Evolutionary conservation across 2,329 filamentous ascomycete species (phyloP).

Genomic region (Fusarium neocosmosporiellum): DNA sequence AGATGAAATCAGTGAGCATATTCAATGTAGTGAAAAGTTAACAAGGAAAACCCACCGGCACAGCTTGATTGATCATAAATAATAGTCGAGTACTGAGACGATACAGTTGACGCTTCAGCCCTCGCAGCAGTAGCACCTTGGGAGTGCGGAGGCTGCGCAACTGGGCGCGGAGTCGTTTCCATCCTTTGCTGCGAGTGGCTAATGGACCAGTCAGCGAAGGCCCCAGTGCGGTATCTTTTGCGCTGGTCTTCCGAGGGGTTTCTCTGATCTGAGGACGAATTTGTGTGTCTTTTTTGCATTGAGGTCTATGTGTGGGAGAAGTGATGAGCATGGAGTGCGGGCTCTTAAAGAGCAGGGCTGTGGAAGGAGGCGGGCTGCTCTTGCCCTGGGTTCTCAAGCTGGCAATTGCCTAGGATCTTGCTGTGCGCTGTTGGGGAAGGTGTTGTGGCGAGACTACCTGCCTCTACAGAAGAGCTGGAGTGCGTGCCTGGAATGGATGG

Average conservation of each 20-base stretch:
- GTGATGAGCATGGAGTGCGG: slow-evolving; percentile 17
- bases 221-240: neutral
- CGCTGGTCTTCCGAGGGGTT: neutral
- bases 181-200: slow-evolving; percentile 25
- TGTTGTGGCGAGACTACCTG: slow-evolving; percentile 10
- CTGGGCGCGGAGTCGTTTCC: slow-evolving; percentile 22
- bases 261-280: neutral
- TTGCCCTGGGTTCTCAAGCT: slow-evolving; percentile 2
- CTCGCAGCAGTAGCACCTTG: slow-evolving; percentile 38
- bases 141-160: slow-evolving; percentile 28
- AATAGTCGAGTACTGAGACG: slow-evolving; percentile 39
- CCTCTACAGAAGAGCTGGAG: neutral
- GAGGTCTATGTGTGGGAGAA: slow-evolving; percentile 14
- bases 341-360: neutral
- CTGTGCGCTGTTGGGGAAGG: neutral
- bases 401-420: slow-evolving; percentile 1
- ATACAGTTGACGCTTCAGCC: slow-evolving; percentile 35
- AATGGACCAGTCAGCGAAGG: slow-evolving; percentile 31
- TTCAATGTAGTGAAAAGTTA: slow-evolving; percentile 5
- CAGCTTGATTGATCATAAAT: slow-evolving; percentile 7
- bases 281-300: slow-evolving; percentile 1
- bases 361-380: neutral
- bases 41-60: slow-evolving; percentile 4
- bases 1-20: neutral
- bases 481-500: neutral